Percentiles rank a stretch among this genome's conserved stretches.
Conservation (phyloP, 2,329 filamentous ascomycete species). For the Alternaria ventricosa region DNA sequence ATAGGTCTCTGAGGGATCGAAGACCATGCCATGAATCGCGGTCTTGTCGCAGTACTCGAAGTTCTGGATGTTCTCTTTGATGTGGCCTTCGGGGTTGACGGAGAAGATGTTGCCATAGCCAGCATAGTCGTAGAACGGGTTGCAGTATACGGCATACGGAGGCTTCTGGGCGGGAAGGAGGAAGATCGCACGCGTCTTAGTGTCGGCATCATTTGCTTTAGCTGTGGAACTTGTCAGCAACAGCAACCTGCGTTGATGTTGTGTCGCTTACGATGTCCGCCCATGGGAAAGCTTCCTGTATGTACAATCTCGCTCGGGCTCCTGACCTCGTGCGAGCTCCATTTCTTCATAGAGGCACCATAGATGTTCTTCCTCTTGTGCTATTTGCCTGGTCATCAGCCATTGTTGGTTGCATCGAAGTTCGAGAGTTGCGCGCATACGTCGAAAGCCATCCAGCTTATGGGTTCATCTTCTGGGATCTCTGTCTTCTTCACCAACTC, state of each 20-base stretch:
- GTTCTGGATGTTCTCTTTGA: conserved; percentile 72
- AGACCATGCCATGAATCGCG: conserved; percentile 83
- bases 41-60: conserved; percentile 73
- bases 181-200: conserved; percentile 89
- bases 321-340: conserved; percentile 80
- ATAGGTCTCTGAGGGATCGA: conserved; percentile 74
- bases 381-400: conserved; percentile 52
- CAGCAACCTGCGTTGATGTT: too few relatives aligned
- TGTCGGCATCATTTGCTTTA: conserved; percentile 70
- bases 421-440: conserved; percentile 56
- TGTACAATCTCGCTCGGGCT: conserved; percentile 79
- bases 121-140: conserved; percentile 87
- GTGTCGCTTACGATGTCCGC: conserved; percentile 70
- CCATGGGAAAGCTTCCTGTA: conserved; percentile 73
- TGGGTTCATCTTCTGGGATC: conserved; percentile 83
- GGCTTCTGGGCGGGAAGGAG: conserved; percentile 78
- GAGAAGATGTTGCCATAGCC: conserved; percentile 81
- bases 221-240: conserved; percentile 54
- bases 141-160: conserved; percentile 84
- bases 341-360: conserved; percentile 92
- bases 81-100: conserved; percentile 62
- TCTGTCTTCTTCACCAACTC: conserved; percentile 79
- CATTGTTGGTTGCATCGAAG: conserved; percentile 2
- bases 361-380: conserved; percentile 85
- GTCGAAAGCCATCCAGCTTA: conserved; percentile 93